A percentile compares a stretch with the other conserved stretches of the same genome.
Conservation (phyloP, 179 eudicot species). For the Vitellaria paradoxa region DNA sequence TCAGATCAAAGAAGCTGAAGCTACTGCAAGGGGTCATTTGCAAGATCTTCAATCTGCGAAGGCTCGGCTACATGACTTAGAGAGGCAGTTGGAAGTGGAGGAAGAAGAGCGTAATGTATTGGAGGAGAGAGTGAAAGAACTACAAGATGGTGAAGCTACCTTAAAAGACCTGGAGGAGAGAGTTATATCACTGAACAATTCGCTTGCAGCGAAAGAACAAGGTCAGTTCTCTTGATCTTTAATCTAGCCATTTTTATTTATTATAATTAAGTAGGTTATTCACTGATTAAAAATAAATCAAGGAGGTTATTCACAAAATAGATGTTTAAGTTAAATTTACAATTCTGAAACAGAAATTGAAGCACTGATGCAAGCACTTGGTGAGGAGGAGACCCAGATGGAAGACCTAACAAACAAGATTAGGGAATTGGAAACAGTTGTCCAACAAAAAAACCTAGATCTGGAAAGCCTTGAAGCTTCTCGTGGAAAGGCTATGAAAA, state of each 20-base stretch:
- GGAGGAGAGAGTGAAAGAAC: slow-evolving; percentile 54
- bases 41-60: slow-evolving; percentile 59
- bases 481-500: slow-evolving; percentile 78
- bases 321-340: slow-evolving; percentile 3
- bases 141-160: slow-evolving; percentile 42
- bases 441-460: slow-evolving; percentile 55
- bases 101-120: slow-evolving; percentile 49
- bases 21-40: slow-evolving; percentile 54
- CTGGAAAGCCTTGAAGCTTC: slow-evolving; percentile 74
- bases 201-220: slow-evolving; percentile 74
- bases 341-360: slow-evolving; percentile 64
- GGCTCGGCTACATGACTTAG: slow-evolving; percentile 45
- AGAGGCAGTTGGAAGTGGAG: slow-evolving; percentile 39
- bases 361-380: slow-evolving; percentile 92
- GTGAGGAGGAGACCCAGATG: slow-evolving; percentile 93
- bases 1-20: slow-evolving; percentile 84
- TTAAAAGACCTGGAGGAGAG: slow-evolving; percentile 54
- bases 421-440: slow-evolving; percentile 50
- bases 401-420: slow-evolving; percentile 58
- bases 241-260: slow-evolving; percentile 5
- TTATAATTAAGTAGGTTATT: not conserved
- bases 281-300: not conserved
- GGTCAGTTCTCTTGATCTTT: slow-evolving; percentile 41
- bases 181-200: slow-evolving; percentile 47
- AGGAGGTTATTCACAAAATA: not conserved